Conservation (phyloP, 352 stramenopile genomes). For the Phytopythium ostracodes region DNA sequence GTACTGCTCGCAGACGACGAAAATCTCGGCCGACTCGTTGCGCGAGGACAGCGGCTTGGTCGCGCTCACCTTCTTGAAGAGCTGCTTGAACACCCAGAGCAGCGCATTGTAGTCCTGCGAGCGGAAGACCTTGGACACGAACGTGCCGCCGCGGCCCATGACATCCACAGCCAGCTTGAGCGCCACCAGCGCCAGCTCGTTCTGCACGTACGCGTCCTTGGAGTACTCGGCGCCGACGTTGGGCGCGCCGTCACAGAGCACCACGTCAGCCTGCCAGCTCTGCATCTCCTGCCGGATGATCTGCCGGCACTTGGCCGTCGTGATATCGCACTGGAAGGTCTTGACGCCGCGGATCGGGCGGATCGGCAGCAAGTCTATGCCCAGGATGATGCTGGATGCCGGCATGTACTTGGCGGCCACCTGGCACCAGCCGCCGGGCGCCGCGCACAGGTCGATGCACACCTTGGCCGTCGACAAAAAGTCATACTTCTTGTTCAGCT, state of each 20-base stretch:
- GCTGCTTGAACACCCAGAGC: slow-evolving; percentile 98
- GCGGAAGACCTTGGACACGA: slow-evolving; percentile 97
- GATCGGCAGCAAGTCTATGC: slow-evolving; percentile 99
- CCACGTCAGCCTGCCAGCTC: slow-evolving; percentile 94
- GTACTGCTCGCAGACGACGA: slow-evolving; percentile 97
- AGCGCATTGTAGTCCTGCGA: slow-evolving; percentile 98
- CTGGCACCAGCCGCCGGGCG: slow-evolving; percentile 98
- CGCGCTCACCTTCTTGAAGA: slow-evolving; percentile 97
- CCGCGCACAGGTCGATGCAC: slow-evolving; percentile 98
- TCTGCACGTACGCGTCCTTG: slow-evolving; percentile 99
- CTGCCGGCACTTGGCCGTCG: slow-evolving; percentile 84
- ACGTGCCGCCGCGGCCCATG: slow-evolving; percentile 91
- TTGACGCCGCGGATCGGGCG: slow-evolving; percentile 96
- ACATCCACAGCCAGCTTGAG: slow-evolving; percentile 98
- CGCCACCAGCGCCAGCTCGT: slow-evolving; percentile 95
- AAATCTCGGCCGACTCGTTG: slow-evolving; percentile 99
- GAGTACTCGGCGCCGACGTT: slow-evolving; percentile 98
- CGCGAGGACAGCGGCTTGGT: slow-evolving; percentile 98
- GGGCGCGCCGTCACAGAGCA: slow-evolving; percentile 98
- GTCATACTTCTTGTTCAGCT: slow-evolving; percentile 99
- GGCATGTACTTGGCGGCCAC: slow-evolving; percentile 89
- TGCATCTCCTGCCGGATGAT: slow-evolving; percentile 93
- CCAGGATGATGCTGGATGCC: slow-evolving; percentile 95
- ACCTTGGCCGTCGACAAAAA: slow-evolving; percentile 96
- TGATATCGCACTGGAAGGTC: slow-evolving; percentile 97